Conservation (phyloP, 1,284 basidiomycete species). For the Ceratobasidium sp. region DNA sequence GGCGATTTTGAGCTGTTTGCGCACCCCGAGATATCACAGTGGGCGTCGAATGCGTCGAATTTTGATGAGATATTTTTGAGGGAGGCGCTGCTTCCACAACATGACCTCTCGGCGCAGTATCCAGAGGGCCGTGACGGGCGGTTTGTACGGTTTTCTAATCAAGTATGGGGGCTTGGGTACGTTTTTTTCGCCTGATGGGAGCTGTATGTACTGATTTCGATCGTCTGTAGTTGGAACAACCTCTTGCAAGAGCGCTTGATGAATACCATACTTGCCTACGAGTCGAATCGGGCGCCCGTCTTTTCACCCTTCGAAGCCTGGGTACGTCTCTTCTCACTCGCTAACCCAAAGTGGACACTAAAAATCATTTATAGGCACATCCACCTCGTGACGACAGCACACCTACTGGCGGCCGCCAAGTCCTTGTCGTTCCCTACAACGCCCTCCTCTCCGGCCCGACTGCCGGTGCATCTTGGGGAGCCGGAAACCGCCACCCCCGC, state of each 20-base stretch:
- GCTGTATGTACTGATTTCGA: background rate
- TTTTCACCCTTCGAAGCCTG: conserved; percentile 42
- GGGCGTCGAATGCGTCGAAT: conserved; percentile 27
- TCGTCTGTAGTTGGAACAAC: conserved; percentile 66
- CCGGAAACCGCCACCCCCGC: conserved; percentile 53
- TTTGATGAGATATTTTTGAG: conserved; percentile 38
- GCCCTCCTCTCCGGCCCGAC: conserved; percentile 66
- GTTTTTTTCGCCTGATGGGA: background rate
- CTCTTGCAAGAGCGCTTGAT: conserved; percentile 65
- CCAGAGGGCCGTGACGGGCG: conserved; percentile 44
- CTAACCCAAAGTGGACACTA: background rate
- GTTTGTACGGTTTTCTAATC: conserved; percentile 35
- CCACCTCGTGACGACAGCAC: conserved; percentile 23
- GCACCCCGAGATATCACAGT: conserved; percentile 6
- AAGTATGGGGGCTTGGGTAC: conserved; percentile 43
- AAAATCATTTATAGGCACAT: conserved; percentile 5
- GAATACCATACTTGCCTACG: conserved; percentile 43
- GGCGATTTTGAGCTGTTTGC: conserved; percentile 18
- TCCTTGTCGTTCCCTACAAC: conserved; percentile 51
- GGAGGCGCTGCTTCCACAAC: conserved; percentile 44
- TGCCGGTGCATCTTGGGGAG: conserved; percentile 60
- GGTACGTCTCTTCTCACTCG: conserved; percentile 14
- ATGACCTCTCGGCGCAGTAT: conserved; percentile 39
- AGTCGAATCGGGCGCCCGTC: conserved; percentile 45
- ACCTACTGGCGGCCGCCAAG: background rate